Base-by-base conservation (phyloP, 192 early-diverging fungal species). In the Backusella westeae region DNA sequence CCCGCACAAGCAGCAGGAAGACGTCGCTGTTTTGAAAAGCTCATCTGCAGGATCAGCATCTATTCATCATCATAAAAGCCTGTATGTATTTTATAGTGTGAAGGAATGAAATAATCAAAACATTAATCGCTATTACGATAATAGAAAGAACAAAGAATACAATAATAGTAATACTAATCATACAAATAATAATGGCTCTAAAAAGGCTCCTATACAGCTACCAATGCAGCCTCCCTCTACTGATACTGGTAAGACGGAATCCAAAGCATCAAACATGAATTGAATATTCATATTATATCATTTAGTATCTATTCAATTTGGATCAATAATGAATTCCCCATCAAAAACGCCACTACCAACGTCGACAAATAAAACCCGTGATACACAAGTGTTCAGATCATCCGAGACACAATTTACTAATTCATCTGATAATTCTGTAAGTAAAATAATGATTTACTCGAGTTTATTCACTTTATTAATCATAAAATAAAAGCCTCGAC, bases 281-380 rank as follows among this genome's bases (percentile, higher is more conserved):
- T 29, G 56, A 26, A 63, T 26, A 29, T 63, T 29, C 21, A 9
- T 9, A 29, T n/a, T 46, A 14, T 17, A 14, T 23, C 0, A 49
- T 46, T 67, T 63, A 63, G 74, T 36, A 32, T 42, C 74, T n/a
- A 75, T 75, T 44, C 74, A 68, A 29, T 75, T 75, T 75, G 74
- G 74, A 39, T 75, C 74, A 32, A 75, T 75, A 46, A 68, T 68
- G 41, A 77, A 87, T 53, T 29, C 56, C 10, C 53, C 82, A 34
- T 49, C 74, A 14, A 72, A 78, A 63, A 63, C 49, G 49, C 49
- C 49, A 52, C 49, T n/a, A 1, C 15, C 49, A 17, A 15, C 23
- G 10, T 26, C 9, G 49, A 70, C 74, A 32, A 71, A 46, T 53
- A 78, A 80, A 69, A 72, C 52, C 8, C 56, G 81, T 35, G 53